Percentiles rank a stretch among this genome's conserved stretches.
These are phyloP conservation scores for Ceratocystis ficicola DNA, from an alignment of 2,329 filamentous ascomycete species.

Conservation along the genomic window DNA sequence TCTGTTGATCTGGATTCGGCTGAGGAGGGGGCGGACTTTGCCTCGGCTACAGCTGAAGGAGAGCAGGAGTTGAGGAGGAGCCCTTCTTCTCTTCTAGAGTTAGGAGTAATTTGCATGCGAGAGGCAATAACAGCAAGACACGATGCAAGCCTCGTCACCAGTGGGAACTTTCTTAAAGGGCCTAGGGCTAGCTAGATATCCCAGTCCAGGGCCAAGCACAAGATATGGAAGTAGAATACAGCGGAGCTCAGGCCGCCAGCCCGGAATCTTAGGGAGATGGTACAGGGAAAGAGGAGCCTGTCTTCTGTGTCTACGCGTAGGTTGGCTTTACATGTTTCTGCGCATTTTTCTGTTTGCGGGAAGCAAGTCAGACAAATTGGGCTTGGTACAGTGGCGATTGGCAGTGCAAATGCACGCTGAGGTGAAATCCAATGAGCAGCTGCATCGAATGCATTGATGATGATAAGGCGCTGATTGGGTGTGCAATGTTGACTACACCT, in stretches of 20 bases:
- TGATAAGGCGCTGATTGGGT: too few relatives aligned
- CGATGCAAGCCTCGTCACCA: background rate
- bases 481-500: too few relatives aligned
- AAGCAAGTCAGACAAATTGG: background rate
- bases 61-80: background rate
- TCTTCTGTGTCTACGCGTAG: too few relatives aligned
- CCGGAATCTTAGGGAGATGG: background rate
- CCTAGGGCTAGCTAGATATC: background rate
- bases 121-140: background rate
- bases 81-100: background rate
- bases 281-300: too few relatives aligned
- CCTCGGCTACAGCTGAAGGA: slow-evolving; percentile 1
- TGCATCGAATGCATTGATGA: background rate
- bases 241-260: background rate
- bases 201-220: background rate
- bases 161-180: background rate
- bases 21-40: background rate
- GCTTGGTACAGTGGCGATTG: background rate
- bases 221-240: background rate
- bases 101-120: background rate
- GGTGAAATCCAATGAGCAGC: background rate
- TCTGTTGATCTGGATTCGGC: slow-evolving; percentile 4
- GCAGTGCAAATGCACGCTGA: background rate
- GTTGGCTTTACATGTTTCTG: background rate
- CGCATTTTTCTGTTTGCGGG: background rate